phyloP scores from a whole-genome alignment of 129 eudicot genomes.

The Gnaphalium uliginosum region DNA sequence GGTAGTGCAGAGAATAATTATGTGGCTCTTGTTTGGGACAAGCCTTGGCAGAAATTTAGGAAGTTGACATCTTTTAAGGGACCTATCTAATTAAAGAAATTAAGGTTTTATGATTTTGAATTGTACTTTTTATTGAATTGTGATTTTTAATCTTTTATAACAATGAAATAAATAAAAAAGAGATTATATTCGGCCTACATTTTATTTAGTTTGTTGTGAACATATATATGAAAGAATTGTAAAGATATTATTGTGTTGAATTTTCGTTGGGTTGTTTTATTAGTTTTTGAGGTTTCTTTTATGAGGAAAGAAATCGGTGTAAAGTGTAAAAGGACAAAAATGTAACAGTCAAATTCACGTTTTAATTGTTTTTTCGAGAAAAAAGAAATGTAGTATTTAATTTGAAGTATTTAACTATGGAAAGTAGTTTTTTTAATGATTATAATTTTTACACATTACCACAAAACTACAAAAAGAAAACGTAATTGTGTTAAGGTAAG shows the following conservation, averaged over 20 bases:
- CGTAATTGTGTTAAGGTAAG: no score
- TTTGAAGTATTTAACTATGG: no score
- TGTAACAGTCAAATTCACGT: neutral
- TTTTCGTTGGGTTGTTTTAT: neutral
- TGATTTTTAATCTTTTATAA: neutral
- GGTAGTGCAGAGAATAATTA: neutral
- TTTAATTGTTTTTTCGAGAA: no score
- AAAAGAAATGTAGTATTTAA: no score
- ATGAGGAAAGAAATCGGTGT: neutral
- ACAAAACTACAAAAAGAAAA: no score
- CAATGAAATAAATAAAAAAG: no score
- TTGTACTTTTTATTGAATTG: neutral
- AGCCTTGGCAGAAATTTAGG: conserved; percentile 14
- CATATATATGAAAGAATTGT: neutral
- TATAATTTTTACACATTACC: no score
- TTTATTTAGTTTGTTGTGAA: neutral
- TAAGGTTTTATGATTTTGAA: neutral
- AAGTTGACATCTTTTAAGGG: conserved; percentile 24
- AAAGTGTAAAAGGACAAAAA: neutral
- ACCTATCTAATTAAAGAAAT: neutral
- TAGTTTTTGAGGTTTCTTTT: no score
- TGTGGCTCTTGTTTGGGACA: conserved; percentile 31
- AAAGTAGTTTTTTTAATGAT: no score
- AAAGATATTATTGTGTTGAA: no score
- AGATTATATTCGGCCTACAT: neutral